A percentile compares a stretch with the other conserved stretches of the same genome.
Evolutionary conservation across 306 rosid genomes (phyloP).

Genomic region (Cucurbita argyrosperma): DNA sequence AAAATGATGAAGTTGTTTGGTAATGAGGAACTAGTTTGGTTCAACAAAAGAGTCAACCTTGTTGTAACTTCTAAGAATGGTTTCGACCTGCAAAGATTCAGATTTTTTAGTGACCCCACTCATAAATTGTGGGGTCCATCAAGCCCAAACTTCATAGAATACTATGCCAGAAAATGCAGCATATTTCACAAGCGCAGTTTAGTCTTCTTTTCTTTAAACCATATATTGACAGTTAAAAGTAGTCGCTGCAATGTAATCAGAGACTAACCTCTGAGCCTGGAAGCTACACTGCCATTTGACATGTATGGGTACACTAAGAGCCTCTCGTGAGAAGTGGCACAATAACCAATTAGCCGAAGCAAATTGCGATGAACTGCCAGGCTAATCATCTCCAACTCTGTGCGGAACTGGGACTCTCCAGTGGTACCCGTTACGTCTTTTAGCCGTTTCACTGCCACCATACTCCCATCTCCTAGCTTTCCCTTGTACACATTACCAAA

Average conservation of each 20-base stretch:
- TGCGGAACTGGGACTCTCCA: constrained; percentile 80
- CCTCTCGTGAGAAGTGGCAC: constrained; percentile 70
- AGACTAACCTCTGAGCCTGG: constrained; percentile 74
- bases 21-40: not conserved
- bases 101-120: not conserved
- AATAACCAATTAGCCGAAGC: constrained; percentile 73
- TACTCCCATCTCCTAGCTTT: constrained; percentile 63
- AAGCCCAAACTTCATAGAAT: not conserved
- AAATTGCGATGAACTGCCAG: constrained; percentile 87
- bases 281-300: constrained; percentile 93
- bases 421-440: constrained; percentile 79
- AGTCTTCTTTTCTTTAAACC: too few relatives aligned
- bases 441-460: constrained; percentile 91
- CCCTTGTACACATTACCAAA: constrained; percentile 90
- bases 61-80: not conserved
- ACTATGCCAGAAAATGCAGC: not conserved
- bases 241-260: not conserved
- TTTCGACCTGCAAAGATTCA: not conserved
- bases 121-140: constrained; percentile 2
- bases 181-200: too few relatives aligned
- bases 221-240: not conserved
- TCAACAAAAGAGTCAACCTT: constrained; percentile 1
- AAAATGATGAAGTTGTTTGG: not conserved
- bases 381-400: constrained; percentile 96
- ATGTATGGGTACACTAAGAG: constrained; percentile 88